These are phyloP conservation scores for Rostrohypoxylon terebratum DNA, from an alignment of 495 filamentous ascomycete genomes.

Conservation along the genomic window DNA sequence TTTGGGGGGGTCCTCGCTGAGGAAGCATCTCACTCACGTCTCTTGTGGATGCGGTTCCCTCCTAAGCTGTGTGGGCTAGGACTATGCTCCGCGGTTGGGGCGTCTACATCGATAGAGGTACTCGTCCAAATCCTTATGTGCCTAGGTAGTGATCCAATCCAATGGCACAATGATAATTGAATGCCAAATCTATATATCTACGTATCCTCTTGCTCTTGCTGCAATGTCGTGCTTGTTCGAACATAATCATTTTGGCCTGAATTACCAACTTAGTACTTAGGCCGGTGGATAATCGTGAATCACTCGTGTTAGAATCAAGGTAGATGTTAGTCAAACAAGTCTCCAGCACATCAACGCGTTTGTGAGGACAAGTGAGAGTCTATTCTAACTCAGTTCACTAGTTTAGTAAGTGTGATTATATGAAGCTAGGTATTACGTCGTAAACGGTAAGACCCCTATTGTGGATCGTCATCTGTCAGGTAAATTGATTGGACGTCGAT, in stretches of 20 bases:
- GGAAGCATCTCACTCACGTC: constrained; percentile 52
- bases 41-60: constrained; percentile 48
- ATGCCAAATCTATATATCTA: constrained; percentile 17
- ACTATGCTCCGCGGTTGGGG: constrained; percentile 34
- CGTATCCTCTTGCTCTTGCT: not conserved
- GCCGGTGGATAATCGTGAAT: not conserved
- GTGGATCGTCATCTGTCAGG: not conserved
- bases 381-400: no score
- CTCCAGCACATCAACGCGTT: no score
- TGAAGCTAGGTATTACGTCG: no score
- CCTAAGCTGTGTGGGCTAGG: constrained; percentile 36
- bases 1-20: constrained; percentile 39
- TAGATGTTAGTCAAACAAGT: not conserved
- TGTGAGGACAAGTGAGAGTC: no score
- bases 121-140: constrained; percentile 41
- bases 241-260: not conserved
- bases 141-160: constrained; percentile 49
- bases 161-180: constrained; percentile 42
- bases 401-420: no score
- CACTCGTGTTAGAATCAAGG: not conserved
- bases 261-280: no score
- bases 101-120: constrained; percentile 28
- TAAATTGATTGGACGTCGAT: not conserved
- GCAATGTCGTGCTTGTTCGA: not conserved
- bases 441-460: no score